A percentile compares a stretch with the other conserved stretches of the same genome.
Evolutionary conservation across 805 yeast genomes (phyloP).

Genomic region (Dipodascus albidus): DNA sequence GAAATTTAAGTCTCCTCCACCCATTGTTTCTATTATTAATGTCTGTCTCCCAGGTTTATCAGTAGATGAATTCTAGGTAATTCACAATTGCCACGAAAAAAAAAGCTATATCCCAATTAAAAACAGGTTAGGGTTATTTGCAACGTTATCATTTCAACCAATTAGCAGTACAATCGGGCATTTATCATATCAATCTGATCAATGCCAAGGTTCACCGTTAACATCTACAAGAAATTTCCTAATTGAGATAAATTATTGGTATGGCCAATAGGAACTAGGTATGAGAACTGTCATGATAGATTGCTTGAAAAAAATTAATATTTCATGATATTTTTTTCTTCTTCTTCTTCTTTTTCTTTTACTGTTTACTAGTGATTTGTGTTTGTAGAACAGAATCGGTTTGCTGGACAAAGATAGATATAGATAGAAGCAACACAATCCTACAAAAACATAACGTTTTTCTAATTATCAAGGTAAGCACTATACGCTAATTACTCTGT

Average conservation of each 20-base stretch:
- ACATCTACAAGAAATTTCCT: neutral
- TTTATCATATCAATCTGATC: neutral
- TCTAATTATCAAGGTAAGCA: too few relatives aligned
- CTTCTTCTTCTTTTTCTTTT: neutral
- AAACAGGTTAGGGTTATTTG: too few relatives aligned
- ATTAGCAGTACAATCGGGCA: neutral
- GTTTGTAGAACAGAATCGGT: neutral
- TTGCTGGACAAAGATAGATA: neutral
- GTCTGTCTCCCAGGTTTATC: neutral
- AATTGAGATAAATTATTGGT: neutral
- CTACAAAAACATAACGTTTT: too few relatives aligned
- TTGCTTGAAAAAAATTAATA: too few relatives aligned
- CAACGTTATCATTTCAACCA: neutral
- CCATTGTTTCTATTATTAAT: neutral
- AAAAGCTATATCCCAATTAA: too few relatives aligned
- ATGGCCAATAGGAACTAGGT: neutral
- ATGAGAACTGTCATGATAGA: too few relatives aligned
- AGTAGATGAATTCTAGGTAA: neutral
- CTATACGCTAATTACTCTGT: too few relatives aligned
- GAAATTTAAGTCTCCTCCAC: constrained; percentile 66
- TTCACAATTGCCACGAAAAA: neutral
- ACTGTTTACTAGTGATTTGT: neutral
- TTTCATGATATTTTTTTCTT: neutral
- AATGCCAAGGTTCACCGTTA: neutral
- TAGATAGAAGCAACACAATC: too few relatives aligned